Conservation (phyloP, 2,329 filamentous ascomycete genomes). For the Epichloe bromicola region DNA sequence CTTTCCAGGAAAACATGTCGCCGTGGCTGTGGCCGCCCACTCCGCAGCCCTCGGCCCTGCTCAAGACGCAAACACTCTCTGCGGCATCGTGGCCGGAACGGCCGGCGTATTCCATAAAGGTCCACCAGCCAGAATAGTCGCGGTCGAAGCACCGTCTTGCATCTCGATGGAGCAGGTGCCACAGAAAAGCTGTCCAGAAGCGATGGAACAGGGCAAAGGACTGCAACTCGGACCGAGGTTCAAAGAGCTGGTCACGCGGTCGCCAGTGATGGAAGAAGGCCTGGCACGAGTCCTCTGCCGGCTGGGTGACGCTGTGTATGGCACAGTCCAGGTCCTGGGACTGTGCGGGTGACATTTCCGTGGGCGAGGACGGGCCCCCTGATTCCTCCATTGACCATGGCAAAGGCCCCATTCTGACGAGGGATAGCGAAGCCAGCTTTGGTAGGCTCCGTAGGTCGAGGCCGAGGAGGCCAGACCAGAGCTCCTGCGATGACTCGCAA, state of each 20-base stretch:
- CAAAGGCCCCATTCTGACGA: slow-evolving; percentile 4
- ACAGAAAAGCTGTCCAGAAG: slow-evolving; percentile 4
- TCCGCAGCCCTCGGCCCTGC: background rate
- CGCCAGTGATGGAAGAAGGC: slow-evolving; percentile 3
- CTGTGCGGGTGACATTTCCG: slow-evolving; percentile 4
- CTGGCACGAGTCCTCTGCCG: background rate
- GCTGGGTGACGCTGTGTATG: slow-evolving; percentile 1
- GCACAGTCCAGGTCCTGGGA: slow-evolving; percentile 2
- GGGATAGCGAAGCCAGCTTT: slow-evolving; percentile 1
- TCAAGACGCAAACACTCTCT: background rate
- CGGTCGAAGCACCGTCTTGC: background rate
- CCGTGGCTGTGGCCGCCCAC: background rate
- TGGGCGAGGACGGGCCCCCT: background rate
- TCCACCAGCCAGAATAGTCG: slow-evolving; percentile 1
- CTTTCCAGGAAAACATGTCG: slow-evolving; percentile 4
- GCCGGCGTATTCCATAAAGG: slow-evolving; percentile 3
- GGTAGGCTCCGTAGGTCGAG: slow-evolving; percentile 1
- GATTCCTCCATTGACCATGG: background rate
- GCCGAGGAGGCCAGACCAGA: background rate
- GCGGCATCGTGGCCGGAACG: background rate
- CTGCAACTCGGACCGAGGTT: background rate
- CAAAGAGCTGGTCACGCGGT: background rate
- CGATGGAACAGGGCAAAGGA: background rate
- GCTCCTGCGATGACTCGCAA: slow-evolving; percentile 1
- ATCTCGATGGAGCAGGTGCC: slow-evolving; percentile 2